A percentile compares a stretch with the other conserved stretches of the same genome.
Evolutionary conservation across 2,329 filamentous ascomycete species (phyloP).

Genomic region (Apiospora arundinis): DNA sequence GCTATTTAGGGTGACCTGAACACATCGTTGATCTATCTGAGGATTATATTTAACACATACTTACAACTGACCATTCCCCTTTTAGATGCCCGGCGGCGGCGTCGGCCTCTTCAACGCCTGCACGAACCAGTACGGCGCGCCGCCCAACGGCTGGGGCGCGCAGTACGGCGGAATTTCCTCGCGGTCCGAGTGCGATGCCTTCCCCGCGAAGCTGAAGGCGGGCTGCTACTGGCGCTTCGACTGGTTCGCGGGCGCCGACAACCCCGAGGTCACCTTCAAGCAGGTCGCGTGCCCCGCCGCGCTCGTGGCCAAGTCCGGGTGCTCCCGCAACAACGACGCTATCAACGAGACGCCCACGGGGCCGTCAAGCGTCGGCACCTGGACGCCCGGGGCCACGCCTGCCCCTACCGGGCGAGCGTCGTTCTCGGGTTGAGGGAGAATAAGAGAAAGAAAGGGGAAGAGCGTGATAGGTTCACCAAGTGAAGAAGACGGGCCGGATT

Average conservation of each 20-base stretch:
- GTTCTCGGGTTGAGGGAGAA: neutral
- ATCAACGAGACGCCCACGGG: constrained; percentile 43
- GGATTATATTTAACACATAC: neutral
- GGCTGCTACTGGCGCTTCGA: constrained; percentile 70
- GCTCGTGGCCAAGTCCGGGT: constrained; percentile 49
- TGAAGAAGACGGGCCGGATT: too few relatives aligned
- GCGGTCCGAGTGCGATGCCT: constrained; percentile 56
- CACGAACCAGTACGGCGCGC: constrained; percentile 51
- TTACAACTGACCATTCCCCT: neutral
- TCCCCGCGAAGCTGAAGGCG: constrained; percentile 59
- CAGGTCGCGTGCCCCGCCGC: constrained; percentile 61
- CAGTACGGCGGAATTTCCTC: constrained; percentile 64
- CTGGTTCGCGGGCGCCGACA: constrained; percentile 66
- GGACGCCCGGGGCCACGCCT: constrained; percentile 28
- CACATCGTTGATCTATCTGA: neutral
- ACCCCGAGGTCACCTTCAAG: constrained; percentile 60
- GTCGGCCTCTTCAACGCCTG: constrained; percentile 60
- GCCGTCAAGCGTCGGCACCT: constrained; percentile 37
- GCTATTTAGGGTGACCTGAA: neutral
- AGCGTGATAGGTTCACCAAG: too few relatives aligned
- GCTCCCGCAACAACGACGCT: constrained; percentile 40
- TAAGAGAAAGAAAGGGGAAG: too few relatives aligned
- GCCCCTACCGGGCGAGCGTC: neutral
- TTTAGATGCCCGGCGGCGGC: constrained; percentile 56
- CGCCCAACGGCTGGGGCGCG: constrained; percentile 58